phyloP scores from a whole-genome alignment of 1,284 basidiomycete genomes.

The Taiwanofungus camphoratus region DNA sequence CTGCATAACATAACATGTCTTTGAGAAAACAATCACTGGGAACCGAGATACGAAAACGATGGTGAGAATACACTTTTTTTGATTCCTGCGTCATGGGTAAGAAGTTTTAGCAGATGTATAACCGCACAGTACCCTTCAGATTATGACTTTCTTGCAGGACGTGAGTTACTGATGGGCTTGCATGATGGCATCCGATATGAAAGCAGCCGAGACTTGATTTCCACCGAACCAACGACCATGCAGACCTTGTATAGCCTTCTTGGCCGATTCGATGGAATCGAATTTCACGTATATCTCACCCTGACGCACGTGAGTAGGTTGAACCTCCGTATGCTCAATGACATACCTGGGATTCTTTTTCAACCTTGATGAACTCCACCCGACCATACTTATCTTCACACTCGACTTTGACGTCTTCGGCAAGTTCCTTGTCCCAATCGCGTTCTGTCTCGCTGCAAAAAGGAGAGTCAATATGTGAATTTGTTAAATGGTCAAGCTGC shows the following conservation, averaged over 20 bases:
- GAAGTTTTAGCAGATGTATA: slow-evolving; percentile 12
- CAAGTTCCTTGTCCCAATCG: slow-evolving; percentile 95
- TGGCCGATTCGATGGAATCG: slow-evolving; percentile 70
- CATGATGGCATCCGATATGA: slow-evolving; percentile 90
- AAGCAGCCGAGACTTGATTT: slow-evolving; percentile 76
- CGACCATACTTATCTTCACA: slow-evolving; percentile 88
- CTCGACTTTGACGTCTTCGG: slow-evolving; percentile 93
- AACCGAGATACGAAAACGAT: slow-evolving; percentile 9
- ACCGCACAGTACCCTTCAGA: neutral
- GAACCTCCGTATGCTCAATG: neutral
- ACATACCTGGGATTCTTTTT: slow-evolving; percentile 86
- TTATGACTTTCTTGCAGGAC: neutral
- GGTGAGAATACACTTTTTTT: slow-evolving; percentile 16
- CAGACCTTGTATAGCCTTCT: slow-evolving; percentile 81
- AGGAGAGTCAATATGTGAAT: slow-evolving; percentile 2
- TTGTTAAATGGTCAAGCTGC: neutral
- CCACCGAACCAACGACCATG: slow-evolving; percentile 97
- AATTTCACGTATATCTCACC: slow-evolving; percentile 99
- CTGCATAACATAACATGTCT: slow-evolving; percentile 18
- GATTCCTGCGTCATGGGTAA: slow-evolving; percentile 10
- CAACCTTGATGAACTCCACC: slow-evolving; percentile 86
- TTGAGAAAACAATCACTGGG: slow-evolving; percentile 15
- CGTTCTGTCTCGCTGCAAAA: slow-evolving; percentile 80
- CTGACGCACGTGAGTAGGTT: slow-evolving; percentile 35
- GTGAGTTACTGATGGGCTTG: slow-evolving; percentile 72